A percentile compares a stretch with the other conserved stretches of the same genome.
Conservation (phyloP, 345 rosid genomes). For the Ceriops tagal region DNA sequence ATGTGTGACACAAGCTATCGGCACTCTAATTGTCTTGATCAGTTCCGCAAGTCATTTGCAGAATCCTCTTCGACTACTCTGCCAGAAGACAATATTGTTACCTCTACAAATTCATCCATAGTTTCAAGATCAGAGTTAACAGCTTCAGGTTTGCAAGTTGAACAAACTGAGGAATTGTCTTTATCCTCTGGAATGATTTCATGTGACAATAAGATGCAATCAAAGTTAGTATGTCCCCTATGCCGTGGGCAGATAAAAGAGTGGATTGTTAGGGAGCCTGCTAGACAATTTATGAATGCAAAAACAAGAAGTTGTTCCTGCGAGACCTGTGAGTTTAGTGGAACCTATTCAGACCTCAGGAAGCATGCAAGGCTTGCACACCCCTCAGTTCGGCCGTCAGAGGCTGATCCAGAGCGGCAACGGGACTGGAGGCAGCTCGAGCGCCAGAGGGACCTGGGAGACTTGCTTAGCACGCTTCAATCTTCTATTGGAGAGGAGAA, state of each 20-base stretch:
- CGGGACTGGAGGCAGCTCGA: conserved; percentile 94
- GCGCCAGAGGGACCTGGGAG: conserved; percentile 94
- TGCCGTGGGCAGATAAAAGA: conserved; percentile 86
- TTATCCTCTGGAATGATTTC: conserved; percentile 18
- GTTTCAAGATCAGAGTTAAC: conserved; percentile 29
- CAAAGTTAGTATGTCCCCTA: conserved; percentile 72
- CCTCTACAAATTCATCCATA: conserved; percentile 16
- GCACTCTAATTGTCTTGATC: conserved; percentile 94
- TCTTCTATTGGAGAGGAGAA: conserved; percentile 85
- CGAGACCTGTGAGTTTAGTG: conserved; percentile 72
- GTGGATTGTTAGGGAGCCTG: conserved; percentile 67
- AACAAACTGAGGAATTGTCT: conserved; percentile 32
- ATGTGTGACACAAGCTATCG: conserved; percentile 99
- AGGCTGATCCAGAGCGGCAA: conserved; percentile 86
- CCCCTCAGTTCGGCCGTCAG: conserved; percentile 81
- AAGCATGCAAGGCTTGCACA: conserved; percentile 87
- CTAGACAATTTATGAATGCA: conserved; percentile 79
- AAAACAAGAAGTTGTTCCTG: conserved; percentile 83
- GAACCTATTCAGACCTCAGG: conserved; percentile 78
- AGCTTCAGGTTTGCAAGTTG: conserved; percentile 34
- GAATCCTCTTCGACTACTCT: conserved; percentile 32
- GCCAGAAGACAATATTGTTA: conserved; percentile 33
- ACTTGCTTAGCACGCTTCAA: conserved; percentile 83
- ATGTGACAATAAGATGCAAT: conserved; percentile 36
- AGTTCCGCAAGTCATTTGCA: conserved; percentile 63